A percentile compares a stretch with the other conserved stretches of the same genome.
Evolutionary conservation across 108 stramenopile species (phyloP).

Genomic region (Stephanodiscus minutulus): DNA sequence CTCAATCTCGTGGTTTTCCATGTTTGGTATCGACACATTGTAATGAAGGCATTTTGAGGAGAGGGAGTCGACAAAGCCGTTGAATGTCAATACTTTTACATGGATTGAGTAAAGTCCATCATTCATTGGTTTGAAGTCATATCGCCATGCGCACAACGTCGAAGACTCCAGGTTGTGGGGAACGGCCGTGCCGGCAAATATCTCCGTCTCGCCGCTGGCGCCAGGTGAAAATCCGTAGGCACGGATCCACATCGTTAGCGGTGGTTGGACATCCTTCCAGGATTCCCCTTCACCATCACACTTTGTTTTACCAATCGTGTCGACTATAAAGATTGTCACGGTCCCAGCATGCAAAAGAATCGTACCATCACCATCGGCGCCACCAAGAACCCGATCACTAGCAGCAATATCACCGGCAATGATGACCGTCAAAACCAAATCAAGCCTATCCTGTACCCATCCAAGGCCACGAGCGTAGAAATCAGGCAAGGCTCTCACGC

Average conservation of each 20-base stretch:
- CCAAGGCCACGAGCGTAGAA: slow-evolving; percentile 19
- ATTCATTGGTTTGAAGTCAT: slow-evolving; percentile 3
- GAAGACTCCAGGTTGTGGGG: not conserved
- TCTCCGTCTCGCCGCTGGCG: not conserved
- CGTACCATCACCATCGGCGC: not conserved
- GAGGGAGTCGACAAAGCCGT: slow-evolving; percentile 23
- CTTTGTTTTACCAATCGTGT: slow-evolving; percentile 18
- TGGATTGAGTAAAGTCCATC: slow-evolving; percentile 24
- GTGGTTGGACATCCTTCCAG: slow-evolving; percentile 33
- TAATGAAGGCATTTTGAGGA: not conserved
- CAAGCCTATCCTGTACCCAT: slow-evolving; percentile 28
- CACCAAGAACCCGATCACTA: not conserved
- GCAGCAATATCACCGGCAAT: slow-evolving; percentile 8
- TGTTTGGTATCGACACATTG: not conserved
- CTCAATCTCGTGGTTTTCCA: not conserved
- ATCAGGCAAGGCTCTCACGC: slow-evolving; percentile 24
- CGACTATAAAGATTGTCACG: slow-evolving; percentile 20
- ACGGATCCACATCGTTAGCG: slow-evolving; percentile 52
- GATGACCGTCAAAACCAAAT: slow-evolving; percentile 19
- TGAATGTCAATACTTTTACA: slow-evolving; percentile 31
- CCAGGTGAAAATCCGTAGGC: slow-evolving; percentile 30
- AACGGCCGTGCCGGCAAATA: slow-evolving; percentile 36
- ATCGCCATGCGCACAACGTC: slow-evolving; percentile 21
- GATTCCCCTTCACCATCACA: slow-evolving; percentile 5
- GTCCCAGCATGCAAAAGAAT: slow-evolving; percentile 6